These are phyloP conservation scores for Monascus ruber DNA, from an alignment of 2,329 filamentous ascomycete species.

Conservation along the genomic window DNA sequence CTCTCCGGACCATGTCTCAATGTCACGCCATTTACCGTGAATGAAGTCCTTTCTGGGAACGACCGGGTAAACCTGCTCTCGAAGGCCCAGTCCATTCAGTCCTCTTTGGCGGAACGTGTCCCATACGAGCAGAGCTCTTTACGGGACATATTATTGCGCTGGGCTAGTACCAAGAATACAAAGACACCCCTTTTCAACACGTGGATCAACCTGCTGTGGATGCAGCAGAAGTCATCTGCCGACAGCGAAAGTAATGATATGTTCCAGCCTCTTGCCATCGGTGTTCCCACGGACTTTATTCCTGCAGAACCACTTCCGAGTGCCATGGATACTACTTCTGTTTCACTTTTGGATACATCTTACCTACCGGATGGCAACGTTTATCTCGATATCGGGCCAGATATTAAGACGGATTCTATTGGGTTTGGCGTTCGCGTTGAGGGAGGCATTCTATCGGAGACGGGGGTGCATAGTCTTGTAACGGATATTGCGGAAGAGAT, in stretches of 20 bases:
- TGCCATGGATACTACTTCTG: slow-evolving; percentile 7
- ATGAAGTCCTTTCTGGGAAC: slow-evolving; percentile 2
- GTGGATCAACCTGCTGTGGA: slow-evolving; percentile 23
- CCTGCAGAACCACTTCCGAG: slow-evolving; percentile 5
- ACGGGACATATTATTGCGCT: slow-evolving; percentile 11
- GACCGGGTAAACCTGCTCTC: slow-evolving; percentile 1
- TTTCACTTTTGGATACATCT: slow-evolving; percentile 12
- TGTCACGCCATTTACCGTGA: slow-evolving; percentile 16
- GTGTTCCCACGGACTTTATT: slow-evolving; percentile 17
- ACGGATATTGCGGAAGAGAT: slow-evolving; percentile 10
- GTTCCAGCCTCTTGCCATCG: slow-evolving; percentile 13
- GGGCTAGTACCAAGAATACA: slow-evolving; percentile 4
- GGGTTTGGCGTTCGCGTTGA: slow-evolving; percentile 19
- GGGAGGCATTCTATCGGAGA: slow-evolving; percentile 9
- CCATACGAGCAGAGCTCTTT: slow-evolving; percentile 19
- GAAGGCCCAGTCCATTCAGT: slow-evolving; percentile 9
- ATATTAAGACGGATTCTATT: slow-evolving; percentile 11
- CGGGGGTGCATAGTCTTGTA: slow-evolving; percentile 9
- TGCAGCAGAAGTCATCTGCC: slow-evolving; percentile 6
- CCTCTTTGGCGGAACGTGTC: slow-evolving; percentile 14
- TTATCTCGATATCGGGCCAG: slow-evolving; percentile 17
- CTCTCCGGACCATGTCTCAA: slow-evolving; percentile 21
- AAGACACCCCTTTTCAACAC: slow-evolving; percentile 16
- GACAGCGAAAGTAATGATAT: slow-evolving; percentile 3
- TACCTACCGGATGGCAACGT: slow-evolving; percentile 13